Evolutionary conservation across 352 stramenopile species (phyloP), one percentile per base, ranked within the genome.

Genomic region (Blastocystis sp.): DNA sequence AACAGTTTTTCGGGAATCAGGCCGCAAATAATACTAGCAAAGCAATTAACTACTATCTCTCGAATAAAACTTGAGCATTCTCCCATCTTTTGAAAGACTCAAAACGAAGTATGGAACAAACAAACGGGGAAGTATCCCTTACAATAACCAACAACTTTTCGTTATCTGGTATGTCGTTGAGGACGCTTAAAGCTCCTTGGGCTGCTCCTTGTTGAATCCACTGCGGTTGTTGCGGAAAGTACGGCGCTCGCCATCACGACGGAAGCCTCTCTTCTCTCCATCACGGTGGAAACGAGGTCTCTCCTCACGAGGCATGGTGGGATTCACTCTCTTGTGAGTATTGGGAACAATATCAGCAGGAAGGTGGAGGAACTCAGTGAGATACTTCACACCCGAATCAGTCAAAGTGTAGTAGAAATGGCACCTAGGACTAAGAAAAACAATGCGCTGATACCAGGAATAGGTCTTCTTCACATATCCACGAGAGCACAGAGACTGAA

Each of bases 371-470:
- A 98, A 99, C 87, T 95, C 94, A 88, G 97, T 94, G 5, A 99
- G 94, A 94, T 99, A 99, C 91, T 98, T 96, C 91, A 99, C 98
- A 90, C 97, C 97, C 91, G 98, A 96, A 91, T 97, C 96, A 64
- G 96, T 99, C 69, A 99, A 94, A 94, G 98, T 99, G 93, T 96
- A 99, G 95, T 99, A 99, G 92, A 97, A 98, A 93, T 97, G 76
- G 76, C 76, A 79, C 68, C 68, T 79, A 34, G 26, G 24, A 13
- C 39, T 26, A 56, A 56, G 11, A 8, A 18, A 20, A 26, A 55
- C 59, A 7, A 9, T 3, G 11, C 37, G 53, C 53, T 62, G 98
- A 93, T 98, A 96, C 97, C 97, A 99, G 92, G 96, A 98, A 95
- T 98, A 99, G 79, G 97, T 99, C 93, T 98, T 94, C 90, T 96